Evolutionary conservation across 768 basidiomycete species (phyloP), one percentile per base, ranked within the genome.

Genomic region (Hemileccinum rubropunctum): DNA sequence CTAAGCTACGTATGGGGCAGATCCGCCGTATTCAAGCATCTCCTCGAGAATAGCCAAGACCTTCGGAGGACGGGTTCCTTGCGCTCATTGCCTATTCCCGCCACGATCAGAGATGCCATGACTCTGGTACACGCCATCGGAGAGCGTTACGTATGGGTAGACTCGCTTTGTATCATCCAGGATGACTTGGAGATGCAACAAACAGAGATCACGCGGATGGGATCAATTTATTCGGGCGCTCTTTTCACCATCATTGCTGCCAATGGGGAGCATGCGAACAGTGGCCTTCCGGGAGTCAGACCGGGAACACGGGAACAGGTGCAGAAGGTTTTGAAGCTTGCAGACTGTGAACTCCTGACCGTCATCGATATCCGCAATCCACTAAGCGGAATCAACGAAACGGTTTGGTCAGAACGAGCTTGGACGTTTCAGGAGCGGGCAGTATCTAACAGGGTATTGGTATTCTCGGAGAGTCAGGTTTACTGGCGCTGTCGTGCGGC

Each of bases 141-240:
- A 35, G 52, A 59, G 37, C 56, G 56, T 15, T 66, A 64, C 32
- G 34, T 63, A 15, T 63, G 64, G 62, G 56, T 66, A 3, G 64
- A 63, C 17, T 51, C 62, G 3, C 17, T 63, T 0, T 64, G 62
- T 13, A 66, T 64, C 33, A 47, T 51, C 30, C 62, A 61, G 36
- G 26, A 64, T 14, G 47, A 63, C 12, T 27, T 27, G 21, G 33
- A 34, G 40, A 61, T 60, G 52, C 45, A 53, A 14, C 42, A 53
- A 11, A 17, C 42, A 7, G 64, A 63, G 43, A 54, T 65, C 20
- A 26, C 11, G 30, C 52, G 44, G 15, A 65, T 66, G 64, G 52
- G 53, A 20, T 46, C 51, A 0, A 53, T 66, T 14, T 63, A 65
- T 33, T 52, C 51, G 0, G 32, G 23, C 4, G 47, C 62, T 2